Evolutionary conservation across 148 eudicot genomes (phyloP).

Genomic region (Rhododendron kiyosumense): DNA sequence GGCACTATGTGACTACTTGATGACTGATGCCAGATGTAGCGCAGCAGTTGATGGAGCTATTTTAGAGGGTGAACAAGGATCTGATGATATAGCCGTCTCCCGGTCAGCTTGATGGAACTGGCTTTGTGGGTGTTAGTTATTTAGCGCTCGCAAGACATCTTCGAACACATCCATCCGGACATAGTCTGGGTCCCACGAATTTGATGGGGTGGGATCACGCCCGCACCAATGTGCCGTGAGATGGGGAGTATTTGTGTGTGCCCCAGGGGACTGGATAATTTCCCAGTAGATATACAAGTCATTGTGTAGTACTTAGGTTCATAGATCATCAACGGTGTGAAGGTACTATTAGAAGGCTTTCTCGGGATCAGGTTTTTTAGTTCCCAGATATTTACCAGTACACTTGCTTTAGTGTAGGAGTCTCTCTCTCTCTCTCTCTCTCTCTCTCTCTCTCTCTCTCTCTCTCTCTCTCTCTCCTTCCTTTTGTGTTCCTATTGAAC

Average conservation of each 20-base stretch:
- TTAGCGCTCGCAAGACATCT: not conserved
- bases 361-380: not conserved
- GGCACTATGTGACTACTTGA: slow-evolving; percentile 1
- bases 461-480: not conserved
- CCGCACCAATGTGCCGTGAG: not conserved
- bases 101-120: not conserved
- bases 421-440: not conserved
- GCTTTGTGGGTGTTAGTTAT: not conserved
- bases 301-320: not conserved
- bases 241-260: not conserved
- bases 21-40: slow-evolving; percentile 63
- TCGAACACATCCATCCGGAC: not conserved
- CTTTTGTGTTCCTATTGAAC: not conserved
- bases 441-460: too few relatives aligned
- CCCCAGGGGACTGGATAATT: not conserved
- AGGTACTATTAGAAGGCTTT: not conserved
- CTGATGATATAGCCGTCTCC: not conserved
- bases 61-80: slow-evolving; percentile 21
- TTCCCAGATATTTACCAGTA: not conserved
- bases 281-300: not conserved
- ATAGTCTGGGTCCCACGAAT: not conserved
- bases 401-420: not conserved
- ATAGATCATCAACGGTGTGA: not conserved
- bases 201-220: not conserved
- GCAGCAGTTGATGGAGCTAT: slow-evolving; percentile 68